Evolutionary conservation across 345 rosid genomes (phyloP).

Genomic region (Carallia brachiata): DNA sequence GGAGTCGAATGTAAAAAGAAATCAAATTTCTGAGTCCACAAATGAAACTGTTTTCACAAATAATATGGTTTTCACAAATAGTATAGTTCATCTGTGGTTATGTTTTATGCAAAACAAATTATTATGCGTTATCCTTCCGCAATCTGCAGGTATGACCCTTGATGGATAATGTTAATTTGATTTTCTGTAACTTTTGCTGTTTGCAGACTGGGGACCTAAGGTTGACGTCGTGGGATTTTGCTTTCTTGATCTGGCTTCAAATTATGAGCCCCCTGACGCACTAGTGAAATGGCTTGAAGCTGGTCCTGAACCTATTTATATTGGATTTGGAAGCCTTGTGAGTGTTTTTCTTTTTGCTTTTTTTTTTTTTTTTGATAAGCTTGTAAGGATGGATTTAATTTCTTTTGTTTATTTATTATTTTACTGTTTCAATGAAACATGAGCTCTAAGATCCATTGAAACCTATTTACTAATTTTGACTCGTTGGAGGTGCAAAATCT

Average conservation of each 20-base stretch:
- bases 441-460: no score
- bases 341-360: conserved; percentile 32
- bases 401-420: not conserved
- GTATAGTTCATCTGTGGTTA: no score
- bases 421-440: no score
- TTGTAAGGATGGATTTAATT: not conserved
- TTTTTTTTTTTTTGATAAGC: not conserved
- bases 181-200: conserved; percentile 11
- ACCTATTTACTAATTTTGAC: not conserved
- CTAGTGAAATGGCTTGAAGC: conserved; percentile 88
- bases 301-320: conserved; percentile 88
- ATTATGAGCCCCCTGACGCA: conserved; percentile 89
- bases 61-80: no score
- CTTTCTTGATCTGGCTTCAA: conserved; percentile 98
- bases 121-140: not conserved
- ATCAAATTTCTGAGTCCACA: no score
- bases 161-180: conserved; percentile 17
- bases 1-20: no score
- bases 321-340: conserved; percentile 99
- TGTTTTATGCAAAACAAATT: not conserved
- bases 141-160: conserved; percentile 1
- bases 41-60: no score
- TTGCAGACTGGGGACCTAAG: conserved; percentile 94
- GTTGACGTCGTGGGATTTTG: conserved; percentile 97
- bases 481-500: not conserved